phyloP scores from a whole-genome alignment of 1,284 basidiomycete species.

The Agroathelia rolfsii region DNA sequence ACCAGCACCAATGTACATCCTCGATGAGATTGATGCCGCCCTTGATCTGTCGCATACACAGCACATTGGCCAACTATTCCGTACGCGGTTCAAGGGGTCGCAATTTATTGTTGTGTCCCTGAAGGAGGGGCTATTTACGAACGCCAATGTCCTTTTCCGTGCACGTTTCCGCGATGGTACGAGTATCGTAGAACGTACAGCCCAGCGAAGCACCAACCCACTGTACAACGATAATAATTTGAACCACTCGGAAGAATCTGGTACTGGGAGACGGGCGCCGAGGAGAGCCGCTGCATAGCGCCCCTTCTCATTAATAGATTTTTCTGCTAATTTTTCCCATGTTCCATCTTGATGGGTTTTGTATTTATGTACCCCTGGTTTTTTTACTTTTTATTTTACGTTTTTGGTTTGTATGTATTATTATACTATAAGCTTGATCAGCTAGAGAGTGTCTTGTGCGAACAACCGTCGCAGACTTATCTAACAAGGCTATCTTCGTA shows the following conservation, averaged over 20 bases:
- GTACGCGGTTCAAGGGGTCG: conserved; percentile 93
- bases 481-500: no score
- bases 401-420: no score
- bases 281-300: no score
- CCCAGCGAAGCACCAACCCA: conserved; percentile 43
- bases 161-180: conserved; percentile 91
- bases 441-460: no score
- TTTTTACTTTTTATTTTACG: no score
- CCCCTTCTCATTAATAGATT: no score
- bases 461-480: no score
- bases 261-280: conserved; percentile 4
- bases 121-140: conserved; percentile 96
- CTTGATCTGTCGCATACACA: conserved; percentile 94
- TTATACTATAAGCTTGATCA: no score
- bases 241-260: conserved; percentile 2
- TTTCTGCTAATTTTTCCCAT: no score
- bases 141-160: conserved; percentile 94
- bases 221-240: conserved; percentile 23
- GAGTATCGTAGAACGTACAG: conserved; percentile 77
- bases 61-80: conserved; percentile 94
- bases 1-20: conserved; percentile 98
- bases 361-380: no score
- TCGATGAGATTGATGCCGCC: conserved; percentile 97
- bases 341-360: no score
- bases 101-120: conserved; percentile 98